phyloP scores from a whole-genome alignment of 768 basidiomycete genomes.

The Pilatotrama ljubarskyi region DNA sequence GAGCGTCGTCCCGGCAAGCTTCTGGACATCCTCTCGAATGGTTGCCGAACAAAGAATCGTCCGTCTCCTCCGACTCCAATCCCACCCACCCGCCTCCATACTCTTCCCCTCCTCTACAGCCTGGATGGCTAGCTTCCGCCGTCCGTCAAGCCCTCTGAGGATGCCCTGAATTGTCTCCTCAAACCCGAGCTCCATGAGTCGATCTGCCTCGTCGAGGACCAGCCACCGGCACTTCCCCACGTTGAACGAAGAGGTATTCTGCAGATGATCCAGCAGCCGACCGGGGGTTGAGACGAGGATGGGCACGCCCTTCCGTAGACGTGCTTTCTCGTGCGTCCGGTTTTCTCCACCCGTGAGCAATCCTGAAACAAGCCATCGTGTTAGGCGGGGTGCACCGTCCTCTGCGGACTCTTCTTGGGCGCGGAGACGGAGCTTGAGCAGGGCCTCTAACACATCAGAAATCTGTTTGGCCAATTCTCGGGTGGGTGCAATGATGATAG shows the following conservation, averaged over 20 bases:
- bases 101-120: constrained; percentile 67
- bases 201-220: constrained; percentile 95
- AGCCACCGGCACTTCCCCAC: constrained; percentile 95
- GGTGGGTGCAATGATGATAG: constrained; percentile 92
- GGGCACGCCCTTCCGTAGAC: constrained; percentile 90
- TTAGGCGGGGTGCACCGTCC: constrained; percentile 49
- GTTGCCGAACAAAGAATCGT: constrained; percentile 97
- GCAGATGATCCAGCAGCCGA: constrained; percentile 91
- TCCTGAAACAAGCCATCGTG: constrained; percentile 93
- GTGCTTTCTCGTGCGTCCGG: constrained; percentile 91
- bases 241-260: constrained; percentile 92
- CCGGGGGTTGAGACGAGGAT: constrained; percentile 97
- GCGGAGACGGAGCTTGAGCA: constrained; percentile 76
- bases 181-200: constrained; percentile 97
- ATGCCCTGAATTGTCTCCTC: constrained; percentile 94
- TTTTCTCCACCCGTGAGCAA: constrained; percentile 94
- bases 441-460: constrained; percentile 84
- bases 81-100: constrained; percentile 81
- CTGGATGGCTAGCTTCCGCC: constrained; percentile 67
- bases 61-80: constrained; percentile 73
- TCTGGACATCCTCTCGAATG: constrained; percentile 92
- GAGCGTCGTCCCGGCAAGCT: constrained; percentile 82
- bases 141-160: constrained; percentile 81
- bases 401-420: constrained; percentile 55
- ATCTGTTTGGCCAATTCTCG: constrained; percentile 97